Evolutionary conservation across 345 rosid species (phyloP).

Genomic region (Turnera subulata): DNA sequence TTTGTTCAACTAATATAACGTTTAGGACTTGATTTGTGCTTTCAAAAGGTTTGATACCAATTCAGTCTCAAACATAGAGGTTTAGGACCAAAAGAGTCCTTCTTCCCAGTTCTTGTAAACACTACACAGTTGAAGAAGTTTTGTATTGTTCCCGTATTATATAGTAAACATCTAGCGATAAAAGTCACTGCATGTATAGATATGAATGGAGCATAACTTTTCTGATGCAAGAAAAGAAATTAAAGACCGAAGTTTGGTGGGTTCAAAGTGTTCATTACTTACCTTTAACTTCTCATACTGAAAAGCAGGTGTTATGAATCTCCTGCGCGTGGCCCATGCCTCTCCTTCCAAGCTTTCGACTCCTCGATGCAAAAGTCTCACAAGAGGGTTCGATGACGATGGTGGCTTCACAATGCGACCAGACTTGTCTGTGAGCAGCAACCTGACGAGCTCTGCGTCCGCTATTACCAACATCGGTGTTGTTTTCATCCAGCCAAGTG

Average conservation of each 20-base stretch:
- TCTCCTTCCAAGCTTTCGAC: constrained; percentile 39
- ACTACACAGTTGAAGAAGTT: not conserved
- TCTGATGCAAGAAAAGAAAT: not conserved
- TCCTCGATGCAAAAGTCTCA: constrained; percentile 35
- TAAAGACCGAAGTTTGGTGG: not conserved
- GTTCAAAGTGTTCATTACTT: not conserved
- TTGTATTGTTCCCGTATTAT: too few species aligned
- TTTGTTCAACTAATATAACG: too few species aligned
- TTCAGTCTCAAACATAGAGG: too few species aligned
- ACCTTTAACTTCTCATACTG: constrained; percentile 49
- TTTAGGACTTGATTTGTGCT: too few species aligned
- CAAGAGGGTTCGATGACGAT: constrained; percentile 19
- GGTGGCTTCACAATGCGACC: constrained; percentile 46
- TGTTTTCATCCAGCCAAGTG: constrained; percentile 39
- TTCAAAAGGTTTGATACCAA: too few species aligned
- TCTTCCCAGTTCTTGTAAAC: too few species aligned
- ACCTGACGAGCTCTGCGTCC: constrained; percentile 39
- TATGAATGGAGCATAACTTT: too few species aligned
- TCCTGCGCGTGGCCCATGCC: constrained; percentile 43
- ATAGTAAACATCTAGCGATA: too few species aligned
- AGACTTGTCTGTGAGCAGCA: constrained; percentile 38
- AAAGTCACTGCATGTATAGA: too few species aligned
- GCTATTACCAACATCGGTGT: constrained; percentile 39
- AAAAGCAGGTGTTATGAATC: constrained; percentile 42
- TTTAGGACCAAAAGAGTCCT: too few species aligned